A percentile compares a stretch with the other conserved stretches of the same genome.
phyloP scores from a whole-genome alignment of 768 basidiomycete genomes.

The Phanerochaete carnosa region DNA sequence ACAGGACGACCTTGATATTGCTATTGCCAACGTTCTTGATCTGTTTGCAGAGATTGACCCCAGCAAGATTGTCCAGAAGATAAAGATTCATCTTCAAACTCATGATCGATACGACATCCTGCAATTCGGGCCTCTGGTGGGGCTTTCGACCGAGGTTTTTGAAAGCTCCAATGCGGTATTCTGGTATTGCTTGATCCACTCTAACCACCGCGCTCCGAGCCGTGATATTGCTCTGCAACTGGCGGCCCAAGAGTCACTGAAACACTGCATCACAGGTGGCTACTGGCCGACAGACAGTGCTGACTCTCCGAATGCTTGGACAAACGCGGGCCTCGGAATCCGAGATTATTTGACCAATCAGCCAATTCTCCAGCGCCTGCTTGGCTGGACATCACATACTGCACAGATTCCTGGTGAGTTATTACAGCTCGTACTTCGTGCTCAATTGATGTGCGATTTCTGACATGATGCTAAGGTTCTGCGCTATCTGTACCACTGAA shows the following conservation, averaged over 20 bases:
- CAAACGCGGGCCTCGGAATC: slow-evolving; percentile 13
- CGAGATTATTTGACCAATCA: slow-evolving; percentile 11
- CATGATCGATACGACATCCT: slow-evolving; percentile 12
- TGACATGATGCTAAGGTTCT: too few species aligned
- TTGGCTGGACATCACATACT: slow-evolving; percentile 26
- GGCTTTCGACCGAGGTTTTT: slow-evolving; percentile 31
- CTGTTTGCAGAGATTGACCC: slow-evolving; percentile 11
- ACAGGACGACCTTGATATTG: slow-evolving; percentile 15
- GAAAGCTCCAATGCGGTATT: slow-evolving; percentile 44
- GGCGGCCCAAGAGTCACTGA: slow-evolving; percentile 19
- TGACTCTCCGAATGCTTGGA: slow-evolving; percentile 6
- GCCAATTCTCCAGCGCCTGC: slow-evolving; percentile 17
- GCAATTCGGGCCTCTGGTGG: slow-evolving; percentile 9
- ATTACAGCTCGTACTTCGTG: too few species aligned
- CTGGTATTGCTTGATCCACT: slow-evolving; percentile 34
- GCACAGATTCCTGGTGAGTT: too few species aligned
- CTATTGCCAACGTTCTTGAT: slow-evolving; percentile 27
- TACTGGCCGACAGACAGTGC: slow-evolving; percentile 12
- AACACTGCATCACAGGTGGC: slow-evolving; percentile 23
- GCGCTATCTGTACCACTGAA: too few species aligned
- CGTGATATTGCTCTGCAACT: slow-evolving; percentile 16
- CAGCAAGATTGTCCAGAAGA: slow-evolving; percentile 8
- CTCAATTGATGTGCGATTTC: too few species aligned
- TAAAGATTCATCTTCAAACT: slow-evolving; percentile 13
- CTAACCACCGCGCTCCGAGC: slow-evolving; percentile 39